Evolutionary conservation across 106 monocot species (phyloP).

Genomic region (Allium cepa): DNA sequence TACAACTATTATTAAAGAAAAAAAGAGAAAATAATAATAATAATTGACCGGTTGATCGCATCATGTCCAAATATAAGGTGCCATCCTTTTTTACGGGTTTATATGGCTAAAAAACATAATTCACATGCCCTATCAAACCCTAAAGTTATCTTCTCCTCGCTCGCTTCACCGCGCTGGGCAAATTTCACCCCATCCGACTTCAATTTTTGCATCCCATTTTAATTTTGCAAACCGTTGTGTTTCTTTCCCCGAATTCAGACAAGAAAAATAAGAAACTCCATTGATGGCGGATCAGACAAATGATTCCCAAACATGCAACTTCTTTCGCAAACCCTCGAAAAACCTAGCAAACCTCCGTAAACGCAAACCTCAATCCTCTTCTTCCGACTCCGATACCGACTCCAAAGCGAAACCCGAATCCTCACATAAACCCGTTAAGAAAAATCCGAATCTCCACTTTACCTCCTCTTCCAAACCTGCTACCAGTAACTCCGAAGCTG

Average conservation of each 20-base stretch:
- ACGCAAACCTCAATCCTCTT: background rate
- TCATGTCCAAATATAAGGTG: too few species aligned
- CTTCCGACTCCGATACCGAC: background rate
- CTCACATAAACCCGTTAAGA: background rate
- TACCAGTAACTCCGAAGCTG: background rate
- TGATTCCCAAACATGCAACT: constrained; percentile 11
- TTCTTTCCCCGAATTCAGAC: background rate
- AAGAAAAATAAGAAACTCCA: background rate
- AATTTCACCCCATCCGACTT: too few species aligned
- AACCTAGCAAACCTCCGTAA: constrained; percentile 10
- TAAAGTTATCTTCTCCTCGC: background rate
- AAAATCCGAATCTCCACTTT: constrained; percentile 66
- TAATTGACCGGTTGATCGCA: too few species aligned
- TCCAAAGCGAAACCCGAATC: background rate
- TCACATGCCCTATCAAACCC: too few species aligned
- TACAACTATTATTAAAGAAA: too few species aligned
- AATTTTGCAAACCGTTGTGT: too few species aligned
- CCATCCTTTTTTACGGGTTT: too few species aligned
- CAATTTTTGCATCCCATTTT: too few species aligned
- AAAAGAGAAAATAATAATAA: too few species aligned
- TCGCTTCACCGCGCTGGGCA: background rate
- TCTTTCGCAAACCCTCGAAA: constrained; percentile 15
- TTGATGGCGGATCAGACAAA: constrained; percentile 12
- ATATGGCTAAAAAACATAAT: too few species aligned
- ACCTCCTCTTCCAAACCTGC: constrained; percentile 8